A percentile compares a stretch with the other conserved stretches of the same genome.
Evolutionary conservation across 495 filamentous ascomycete species (phyloP).

Genomic region (Daldinia loculata): DNA sequence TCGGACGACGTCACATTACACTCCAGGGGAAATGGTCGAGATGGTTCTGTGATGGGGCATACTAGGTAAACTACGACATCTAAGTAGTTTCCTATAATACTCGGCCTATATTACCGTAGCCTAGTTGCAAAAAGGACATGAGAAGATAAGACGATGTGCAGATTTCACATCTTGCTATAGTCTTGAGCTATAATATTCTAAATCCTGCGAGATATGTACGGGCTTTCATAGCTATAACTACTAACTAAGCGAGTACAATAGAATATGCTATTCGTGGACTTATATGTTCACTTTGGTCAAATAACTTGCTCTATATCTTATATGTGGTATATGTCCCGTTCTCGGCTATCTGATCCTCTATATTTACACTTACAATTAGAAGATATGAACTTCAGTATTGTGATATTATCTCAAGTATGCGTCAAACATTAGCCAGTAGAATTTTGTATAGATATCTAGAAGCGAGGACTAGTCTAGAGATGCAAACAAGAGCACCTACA

Average conservation of each 20-base stretch:
- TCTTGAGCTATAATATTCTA: too few relatives aligned
- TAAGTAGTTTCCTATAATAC: not conserved
- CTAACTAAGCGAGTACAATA: not conserved
- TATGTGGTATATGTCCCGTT: too few relatives aligned
- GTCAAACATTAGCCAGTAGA: too few relatives aligned
- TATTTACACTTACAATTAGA: too few relatives aligned
- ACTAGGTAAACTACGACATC: not conserved
- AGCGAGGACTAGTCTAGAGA: too few relatives aligned
- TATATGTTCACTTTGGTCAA: not conserved
- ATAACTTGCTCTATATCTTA: not conserved
- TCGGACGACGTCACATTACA: not conserved
- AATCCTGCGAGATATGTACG: too few relatives aligned
- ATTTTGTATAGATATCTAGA: too few relatives aligned
- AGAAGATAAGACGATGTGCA: not conserved
- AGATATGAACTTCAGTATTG: too few relatives aligned
- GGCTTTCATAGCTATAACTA: not conserved
- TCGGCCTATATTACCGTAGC: not conserved
- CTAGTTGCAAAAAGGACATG: not conserved
- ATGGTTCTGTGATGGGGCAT: not conserved
- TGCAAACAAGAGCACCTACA: too few relatives aligned
- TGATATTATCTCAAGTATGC: too few relatives aligned
- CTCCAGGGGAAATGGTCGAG: not conserved
- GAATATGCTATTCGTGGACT: not conserved
- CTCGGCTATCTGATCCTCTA: too few relatives aligned
- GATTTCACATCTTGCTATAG: not conserved